Conservation (phyloP, 129 eudicot genomes). For the Centrapalus pauciflorus region DNA sequence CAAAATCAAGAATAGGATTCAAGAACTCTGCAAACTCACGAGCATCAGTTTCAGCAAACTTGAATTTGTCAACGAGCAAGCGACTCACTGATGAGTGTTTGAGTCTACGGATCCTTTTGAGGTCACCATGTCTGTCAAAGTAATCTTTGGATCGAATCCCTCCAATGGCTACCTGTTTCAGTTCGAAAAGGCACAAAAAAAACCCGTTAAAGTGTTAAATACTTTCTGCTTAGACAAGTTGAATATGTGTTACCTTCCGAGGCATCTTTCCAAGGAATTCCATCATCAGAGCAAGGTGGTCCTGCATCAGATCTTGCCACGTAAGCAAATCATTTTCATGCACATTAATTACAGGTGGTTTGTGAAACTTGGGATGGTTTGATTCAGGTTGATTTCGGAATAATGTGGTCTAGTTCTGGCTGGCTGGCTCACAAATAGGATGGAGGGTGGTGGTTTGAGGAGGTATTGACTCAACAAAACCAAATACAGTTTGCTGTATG, state of each 20-base stretch:
- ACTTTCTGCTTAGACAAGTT: neutral
- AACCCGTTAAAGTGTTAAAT: neutral
- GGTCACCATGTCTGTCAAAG: conserved; percentile 92
- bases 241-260: conserved; percentile 49
- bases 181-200: neutral
- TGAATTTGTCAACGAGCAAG: conserved; percentile 67
- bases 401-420: too few species aligned
- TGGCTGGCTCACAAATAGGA: too few species aligned
- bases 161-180: conserved; percentile 62
- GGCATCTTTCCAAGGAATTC: conserved; percentile 97
- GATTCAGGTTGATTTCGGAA: neutral
- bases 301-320: conserved; percentile 51
- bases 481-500: too few species aligned
- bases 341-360: neutral
- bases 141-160: conserved; percentile 83
- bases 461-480: too few species aligned
- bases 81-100: conserved; percentile 66
- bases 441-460: too few species aligned
- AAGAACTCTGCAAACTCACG: conserved; percentile 74
- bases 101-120: conserved; percentile 90
- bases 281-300: conserved; percentile 99
- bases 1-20: conserved; percentile 75
- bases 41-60: conserved; percentile 64
- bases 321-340: neutral
- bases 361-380: neutral